phyloP scores from a whole-genome alignment of 2,329 filamentous ascomycete species.

The Immersiporthe knoxdaviesiana region DNA sequence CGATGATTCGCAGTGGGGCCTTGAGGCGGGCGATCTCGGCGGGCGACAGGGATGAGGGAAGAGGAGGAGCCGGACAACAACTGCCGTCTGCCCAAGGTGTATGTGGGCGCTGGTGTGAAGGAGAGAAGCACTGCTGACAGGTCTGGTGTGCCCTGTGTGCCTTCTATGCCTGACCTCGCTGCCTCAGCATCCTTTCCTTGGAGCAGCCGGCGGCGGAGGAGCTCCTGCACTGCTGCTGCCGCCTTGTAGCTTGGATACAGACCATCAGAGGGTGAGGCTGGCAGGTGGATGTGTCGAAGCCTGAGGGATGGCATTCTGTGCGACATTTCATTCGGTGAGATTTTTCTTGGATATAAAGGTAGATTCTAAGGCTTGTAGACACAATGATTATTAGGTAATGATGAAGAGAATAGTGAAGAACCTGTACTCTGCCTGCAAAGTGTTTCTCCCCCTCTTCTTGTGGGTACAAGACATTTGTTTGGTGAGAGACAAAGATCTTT shows the following conservation, averaged over 20 bases:
- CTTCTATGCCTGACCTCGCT: slow-evolving; percentile 8
- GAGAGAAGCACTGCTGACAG: slow-evolving; percentile 76
- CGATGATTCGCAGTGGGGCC: slow-evolving; percentile 43
- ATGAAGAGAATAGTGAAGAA: no score
- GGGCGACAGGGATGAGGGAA: slow-evolving; percentile 47
- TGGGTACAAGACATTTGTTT: no score
- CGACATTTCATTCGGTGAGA: not conserved
- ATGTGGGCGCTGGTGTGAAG: slow-evolving; percentile 81
- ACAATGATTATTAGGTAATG: no score
- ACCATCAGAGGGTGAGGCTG: slow-evolving; percentile 33
- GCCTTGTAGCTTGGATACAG: slow-evolving; percentile 42
- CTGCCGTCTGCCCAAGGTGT: slow-evolving; percentile 88
- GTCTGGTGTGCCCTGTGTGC: slow-evolving; percentile 44
- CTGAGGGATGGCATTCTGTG: slow-evolving; percentile 26
- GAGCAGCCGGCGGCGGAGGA: slow-evolving; percentile 55
- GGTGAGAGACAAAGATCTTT: no score
- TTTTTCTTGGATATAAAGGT: not conserved
- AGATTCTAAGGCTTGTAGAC: not conserved
- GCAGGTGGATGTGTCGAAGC: slow-evolving; percentile 46
- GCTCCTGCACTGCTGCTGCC: slow-evolving; percentile 43
- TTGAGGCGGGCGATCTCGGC: slow-evolving; percentile 50
- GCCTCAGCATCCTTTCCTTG: slow-evolving; percentile 53
- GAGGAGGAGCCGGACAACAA: slow-evolving; percentile 35
- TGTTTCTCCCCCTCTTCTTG: no score
- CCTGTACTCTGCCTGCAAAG: no score